Evolutionary conservation across 140 eudicot genomes (phyloP).

Genomic region (Senecio squalidus): DNA sequence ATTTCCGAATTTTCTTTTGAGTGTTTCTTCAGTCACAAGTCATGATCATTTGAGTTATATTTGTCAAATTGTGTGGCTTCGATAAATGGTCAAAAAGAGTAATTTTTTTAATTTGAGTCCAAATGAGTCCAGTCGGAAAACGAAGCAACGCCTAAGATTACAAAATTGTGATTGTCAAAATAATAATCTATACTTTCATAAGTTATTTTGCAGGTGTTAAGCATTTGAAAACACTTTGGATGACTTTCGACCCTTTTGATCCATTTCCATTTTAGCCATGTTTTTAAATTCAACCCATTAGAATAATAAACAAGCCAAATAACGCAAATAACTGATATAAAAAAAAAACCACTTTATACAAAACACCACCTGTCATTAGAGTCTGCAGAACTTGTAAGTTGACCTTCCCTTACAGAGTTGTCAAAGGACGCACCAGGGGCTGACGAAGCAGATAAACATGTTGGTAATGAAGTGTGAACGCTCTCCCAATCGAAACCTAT

Average conservation of each 20-base stretch:
- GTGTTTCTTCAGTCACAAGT: neutral
- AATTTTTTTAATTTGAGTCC: neutral
- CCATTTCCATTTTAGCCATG: neutral
- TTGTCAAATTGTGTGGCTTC: neutral
- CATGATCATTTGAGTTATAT: neutral
- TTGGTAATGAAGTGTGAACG: neutral
- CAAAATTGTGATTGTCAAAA: neutral
- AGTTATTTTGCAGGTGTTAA: neutral
- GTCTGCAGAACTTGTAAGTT: neutral
- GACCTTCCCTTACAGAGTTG: neutral
- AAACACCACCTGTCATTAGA: neutral
- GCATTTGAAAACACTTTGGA: neutral
- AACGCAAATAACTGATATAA: too few relatives aligned
- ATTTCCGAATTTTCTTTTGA: neutral
- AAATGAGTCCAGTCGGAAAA: neutral
- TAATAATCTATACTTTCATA: neutral
- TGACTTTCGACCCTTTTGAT: neutral
- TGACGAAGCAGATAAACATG: slow-evolving; percentile 9
- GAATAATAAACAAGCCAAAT: neutral
- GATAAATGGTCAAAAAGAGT: neutral
- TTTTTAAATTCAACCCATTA: neutral
- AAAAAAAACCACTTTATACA: neutral
- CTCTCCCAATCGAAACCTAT: slow-evolving; percentile 1
- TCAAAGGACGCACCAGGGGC: slow-evolving; percentile 1
- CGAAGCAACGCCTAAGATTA: neutral